Conservation (phyloP, 345 rosid species). For the Populus ilicifolia region DNA sequence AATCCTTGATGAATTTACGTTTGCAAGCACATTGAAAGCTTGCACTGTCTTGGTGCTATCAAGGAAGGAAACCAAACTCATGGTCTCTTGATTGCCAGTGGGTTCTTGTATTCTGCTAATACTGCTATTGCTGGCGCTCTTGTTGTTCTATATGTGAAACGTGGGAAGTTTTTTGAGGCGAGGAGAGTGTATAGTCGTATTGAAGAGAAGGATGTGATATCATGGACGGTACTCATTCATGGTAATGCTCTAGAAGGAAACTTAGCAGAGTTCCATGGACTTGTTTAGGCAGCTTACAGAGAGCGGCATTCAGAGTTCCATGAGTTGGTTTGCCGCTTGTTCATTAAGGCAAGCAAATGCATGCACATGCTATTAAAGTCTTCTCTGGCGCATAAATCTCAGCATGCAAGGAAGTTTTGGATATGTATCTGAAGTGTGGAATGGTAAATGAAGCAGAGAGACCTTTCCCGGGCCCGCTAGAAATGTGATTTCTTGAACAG, state of each 20-base stretch:
- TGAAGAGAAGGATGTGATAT: constrained; percentile 55
- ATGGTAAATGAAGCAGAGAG: constrained; percentile 61
- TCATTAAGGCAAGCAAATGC: constrained; percentile 85
- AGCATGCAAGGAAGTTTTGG: constrained; percentile 62
- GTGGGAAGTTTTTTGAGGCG: constrained; percentile 51
- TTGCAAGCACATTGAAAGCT: constrained; percentile 67
- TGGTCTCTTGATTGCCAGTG: constrained; percentile 51
- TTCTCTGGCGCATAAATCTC: constrained; percentile 62
- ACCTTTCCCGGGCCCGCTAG: constrained; percentile 39
- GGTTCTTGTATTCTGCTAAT: constrained; percentile 45
- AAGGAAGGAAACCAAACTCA: constrained; percentile 59
- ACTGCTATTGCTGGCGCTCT: constrained; percentile 56
- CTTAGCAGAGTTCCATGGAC: constrained; percentile 52
- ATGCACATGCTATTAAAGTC: constrained; percentile 56
- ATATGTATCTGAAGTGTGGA: constrained; percentile 93
- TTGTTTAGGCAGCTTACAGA: constrained; percentile 59
- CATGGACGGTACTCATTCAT: constrained; percentile 71
- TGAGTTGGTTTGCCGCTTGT: constrained; percentile 53
- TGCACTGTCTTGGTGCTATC: constrained; percentile 51
- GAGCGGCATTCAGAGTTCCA: constrained; percentile 25
- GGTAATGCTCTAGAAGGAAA: constrained; percentile 80
- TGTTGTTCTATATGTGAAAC: constrained; percentile 72
- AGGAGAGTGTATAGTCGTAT: constrained; percentile 50
- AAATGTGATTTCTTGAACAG: constrained; percentile 87
- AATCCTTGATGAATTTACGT: constrained; percentile 61